Evolutionary conservation across 495 filamentous ascomycete species (phyloP), one percentile per base, ranked within the genome.

Genomic region (Aspergillus steynii): DNA sequence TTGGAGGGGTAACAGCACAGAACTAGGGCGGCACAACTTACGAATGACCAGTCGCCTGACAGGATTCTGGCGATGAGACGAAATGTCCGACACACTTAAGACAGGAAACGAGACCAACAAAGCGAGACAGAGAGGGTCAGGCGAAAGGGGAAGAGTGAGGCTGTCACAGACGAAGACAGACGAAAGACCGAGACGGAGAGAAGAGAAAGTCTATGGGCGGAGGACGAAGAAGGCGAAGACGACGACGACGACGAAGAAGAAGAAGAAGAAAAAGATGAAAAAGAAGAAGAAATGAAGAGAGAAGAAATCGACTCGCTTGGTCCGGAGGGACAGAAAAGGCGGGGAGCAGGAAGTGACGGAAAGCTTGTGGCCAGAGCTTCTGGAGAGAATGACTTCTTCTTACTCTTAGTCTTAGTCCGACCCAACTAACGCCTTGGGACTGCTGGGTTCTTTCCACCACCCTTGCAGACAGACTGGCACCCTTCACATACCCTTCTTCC

Each of bases 281-380:
- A 14, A 51, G 48, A 52, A 9, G 25, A 31, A 27, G 4, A 1
- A 25, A n/a, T 49, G 9, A 10, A 55, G 8, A 26, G 53, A 55
- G 15, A 55, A 7, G 7, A 55, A 45, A 32, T 28, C 26, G 4
- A 53, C 50, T 32, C 32, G 50, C 50, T 27, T 28, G 48, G 25
- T 26, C 28, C 4, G 12, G 26, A n/a, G 29, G 50, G 25, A n/a
- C 27, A 12, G 29, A 29, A 29, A 31, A 53, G 51, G 29, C 27
- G 29, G 51, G 15, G 48, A 25, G 48, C 27, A 42, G 59, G 42
- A 55, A 61, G 37, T 55, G 34, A 50, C 59, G 47, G 59, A 55
- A 55, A 59, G 55, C 42, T 52, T 53, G 45, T 63, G 61, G 61
- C 59, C 61, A 53, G 57, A 61, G 62, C 62, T 64, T 64, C 50